Percentiles rank a stretch among this genome's conserved stretches.
phyloP scores from a whole-genome alignment of 2,329 filamentous ascomycete species.

The Apiospora sp. region DNA sequence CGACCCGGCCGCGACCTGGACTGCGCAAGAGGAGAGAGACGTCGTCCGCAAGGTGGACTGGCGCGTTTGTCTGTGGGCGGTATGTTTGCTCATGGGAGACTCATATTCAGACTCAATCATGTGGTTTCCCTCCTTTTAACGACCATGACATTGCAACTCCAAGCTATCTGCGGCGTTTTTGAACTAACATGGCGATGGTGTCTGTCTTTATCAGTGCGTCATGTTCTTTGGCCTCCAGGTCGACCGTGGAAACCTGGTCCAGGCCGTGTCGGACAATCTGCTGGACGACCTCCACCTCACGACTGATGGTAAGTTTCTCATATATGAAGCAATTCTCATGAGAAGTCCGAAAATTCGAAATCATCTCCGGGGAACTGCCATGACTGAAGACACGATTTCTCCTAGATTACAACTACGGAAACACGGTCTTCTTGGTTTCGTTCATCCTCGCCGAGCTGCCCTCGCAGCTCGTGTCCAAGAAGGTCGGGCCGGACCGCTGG shows the following conservation, averaged over 20 bases:
- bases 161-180: too few relatives aligned
- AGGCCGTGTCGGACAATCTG: conserved; percentile 69
- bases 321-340: background rate
- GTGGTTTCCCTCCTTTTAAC: too few relatives aligned
- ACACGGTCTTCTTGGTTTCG: conserved; percentile 61
- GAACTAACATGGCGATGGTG: background rate
- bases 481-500: conserved; percentile 45
- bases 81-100: conserved; percentile 32
- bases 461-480: conserved; percentile 67
- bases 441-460: conserved; percentile 67
- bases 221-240: conserved; percentile 70
- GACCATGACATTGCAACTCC: too few relatives aligned
- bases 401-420: conserved; percentile 59
- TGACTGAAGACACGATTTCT: conserved; percentile 36
- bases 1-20: conserved; percentile 61
- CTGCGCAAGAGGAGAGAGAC: conserved; percentile 58
- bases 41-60: conserved; percentile 57
- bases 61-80: conserved; percentile 48
- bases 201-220: conserved; percentile 47
- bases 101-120: too few relatives aligned
- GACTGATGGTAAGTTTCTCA: conserved; percentile 48
- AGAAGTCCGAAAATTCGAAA: too few relatives aligned
- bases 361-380: background rate
- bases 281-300: conserved; percentile 58
- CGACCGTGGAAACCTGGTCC: conserved; percentile 65